Percentiles rank a stretch among this genome's conserved stretches.
Evolutionary conservation across 1,284 basidiomycete genomes (phyloP).

Genomic region (Chalciporus sp.): DNA sequence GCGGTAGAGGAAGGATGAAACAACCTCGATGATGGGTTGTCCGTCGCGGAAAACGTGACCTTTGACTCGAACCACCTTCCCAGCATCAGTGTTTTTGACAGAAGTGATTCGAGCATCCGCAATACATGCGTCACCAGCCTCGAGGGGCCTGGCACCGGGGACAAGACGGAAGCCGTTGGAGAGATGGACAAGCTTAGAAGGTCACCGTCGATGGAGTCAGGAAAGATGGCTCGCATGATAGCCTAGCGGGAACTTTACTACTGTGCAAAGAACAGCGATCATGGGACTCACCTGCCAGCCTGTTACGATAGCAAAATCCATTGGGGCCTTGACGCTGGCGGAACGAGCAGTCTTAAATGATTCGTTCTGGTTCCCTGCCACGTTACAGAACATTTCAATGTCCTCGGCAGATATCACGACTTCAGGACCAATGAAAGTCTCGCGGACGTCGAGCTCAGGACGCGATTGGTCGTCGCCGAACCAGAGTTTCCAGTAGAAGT

Average conservation of each 20-base stretch:
- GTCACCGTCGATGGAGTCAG: slow-evolving; percentile 88
- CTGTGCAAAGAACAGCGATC: not conserved
- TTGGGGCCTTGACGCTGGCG: slow-evolving; percentile 80
- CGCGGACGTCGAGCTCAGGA: slow-evolving; percentile 74
- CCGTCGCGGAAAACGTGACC: slow-evolving; percentile 80
- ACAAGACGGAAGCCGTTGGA: slow-evolving; percentile 95
- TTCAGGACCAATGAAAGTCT: slow-evolving; percentile 83
- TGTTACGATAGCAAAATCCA: slow-evolving; percentile 99
- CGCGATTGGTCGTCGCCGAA: slow-evolving; percentile 83
- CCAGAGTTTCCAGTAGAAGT: slow-evolving; percentile 97
- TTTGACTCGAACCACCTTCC: slow-evolving; percentile 93
- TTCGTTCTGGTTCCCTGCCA: slow-evolving; percentile 93
- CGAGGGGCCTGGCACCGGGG: slow-evolving; percentile 74
- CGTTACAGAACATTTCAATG: slow-evolving; percentile 89
- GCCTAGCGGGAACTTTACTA: slow-evolving; percentile 53
- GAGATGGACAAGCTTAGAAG: slow-evolving; percentile 93
- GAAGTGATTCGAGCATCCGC: slow-evolving; percentile 89
- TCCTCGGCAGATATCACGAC: slow-evolving; percentile 76
- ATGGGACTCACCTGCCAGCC: slow-evolving; percentile 84
- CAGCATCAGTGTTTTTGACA: slow-evolving; percentile 89
- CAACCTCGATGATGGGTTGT: slow-evolving; percentile 88
- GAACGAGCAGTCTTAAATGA: slow-evolving; percentile 81
- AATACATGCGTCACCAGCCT: slow-evolving; percentile 88
- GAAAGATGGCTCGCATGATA: slow-evolving; percentile 97
- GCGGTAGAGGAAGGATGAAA: slow-evolving; percentile 96